These are phyloP conservation scores for Fusarium staphyleae DNA, from an alignment of 2,329 filamentous ascomycete genomes.

Conservation along the genomic window DNA sequence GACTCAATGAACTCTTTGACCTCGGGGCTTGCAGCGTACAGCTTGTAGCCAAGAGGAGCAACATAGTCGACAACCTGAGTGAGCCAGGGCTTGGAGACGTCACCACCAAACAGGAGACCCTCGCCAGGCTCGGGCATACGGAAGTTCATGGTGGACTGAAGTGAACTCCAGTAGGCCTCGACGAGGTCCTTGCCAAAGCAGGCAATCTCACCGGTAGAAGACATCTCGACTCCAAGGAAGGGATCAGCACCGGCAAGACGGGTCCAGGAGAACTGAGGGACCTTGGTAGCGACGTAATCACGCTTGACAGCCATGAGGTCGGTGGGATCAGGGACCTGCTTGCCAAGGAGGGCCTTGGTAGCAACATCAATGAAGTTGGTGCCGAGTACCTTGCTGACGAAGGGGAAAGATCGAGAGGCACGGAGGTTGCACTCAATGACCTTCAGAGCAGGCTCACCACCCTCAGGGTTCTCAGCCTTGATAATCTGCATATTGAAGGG, in stretches of 20 bases:
- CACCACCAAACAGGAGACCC: slow-evolving; percentile 93
- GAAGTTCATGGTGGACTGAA: slow-evolving; percentile 99
- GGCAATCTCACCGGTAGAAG: slow-evolving; percentile 95
- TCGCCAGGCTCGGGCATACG: slow-evolving; percentile 92
- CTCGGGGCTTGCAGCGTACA: slow-evolving; percentile 82
- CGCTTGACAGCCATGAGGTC: slow-evolving; percentile 91
- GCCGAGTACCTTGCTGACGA: slow-evolving; percentile 95
- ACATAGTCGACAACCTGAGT: slow-evolving; percentile 85
- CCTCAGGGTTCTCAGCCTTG: slow-evolving; percentile 81
- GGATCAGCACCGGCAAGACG: slow-evolving; percentile 96
- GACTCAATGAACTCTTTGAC: slow-evolving; percentile 87
- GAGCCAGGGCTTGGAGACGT: slow-evolving; percentile 74
- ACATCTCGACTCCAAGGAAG: slow-evolving; percentile 98
- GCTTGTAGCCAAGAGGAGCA: slow-evolving; percentile 89
- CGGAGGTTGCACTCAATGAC: slow-evolving; percentile 99
- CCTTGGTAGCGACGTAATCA: slow-evolving; percentile 95
- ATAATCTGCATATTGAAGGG: slow-evolving; percentile 99
- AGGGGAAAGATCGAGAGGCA: slow-evolving; percentile 96
- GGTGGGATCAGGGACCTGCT: slow-evolving; percentile 80
- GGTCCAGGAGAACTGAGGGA: slow-evolving; percentile 99
- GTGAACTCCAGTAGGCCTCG: slow-evolving; percentile 96
- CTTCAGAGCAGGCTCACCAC: slow-evolving; percentile 80
- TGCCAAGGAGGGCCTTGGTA: slow-evolving; percentile 87
- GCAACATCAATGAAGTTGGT: slow-evolving; percentile 97
- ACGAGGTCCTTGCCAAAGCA: slow-evolving; percentile 97